These are phyloP conservation scores for Candida manassasensis DNA, from an alignment of 805 yeast genomes.

Conservation along the genomic window DNA sequence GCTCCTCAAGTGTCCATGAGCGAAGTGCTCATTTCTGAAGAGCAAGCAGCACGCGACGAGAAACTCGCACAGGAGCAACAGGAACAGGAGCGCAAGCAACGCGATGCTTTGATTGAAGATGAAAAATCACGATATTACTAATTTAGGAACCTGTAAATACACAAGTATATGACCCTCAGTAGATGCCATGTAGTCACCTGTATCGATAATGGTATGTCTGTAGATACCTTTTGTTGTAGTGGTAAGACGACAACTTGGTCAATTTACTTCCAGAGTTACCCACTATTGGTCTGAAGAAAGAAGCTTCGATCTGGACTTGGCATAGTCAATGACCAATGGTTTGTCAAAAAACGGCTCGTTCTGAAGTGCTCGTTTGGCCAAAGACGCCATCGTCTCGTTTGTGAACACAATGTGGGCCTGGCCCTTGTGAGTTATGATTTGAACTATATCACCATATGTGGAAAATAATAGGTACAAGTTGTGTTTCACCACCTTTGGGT, in stretches of 20 bases:
- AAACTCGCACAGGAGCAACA: not conserved
- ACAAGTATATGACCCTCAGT: no score
- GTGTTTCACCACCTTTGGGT: conserved; percentile 40
- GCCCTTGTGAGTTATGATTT: conserved; percentile 47
- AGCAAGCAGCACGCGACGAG: not conserved
- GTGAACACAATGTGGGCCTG: conserved; percentile 62
- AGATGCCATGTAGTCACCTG: no score
- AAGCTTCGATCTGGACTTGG: conserved; percentile 24
- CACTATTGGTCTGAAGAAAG: no score
- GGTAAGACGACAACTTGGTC: no score
- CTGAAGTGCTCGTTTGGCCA: conserved; percentile 47
- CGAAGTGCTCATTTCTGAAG: not conserved
- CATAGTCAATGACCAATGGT: conserved; percentile 39
- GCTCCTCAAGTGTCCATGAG: not conserved
- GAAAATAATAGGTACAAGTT: conserved; percentile 56
- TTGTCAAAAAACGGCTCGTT: conserved; percentile 51
- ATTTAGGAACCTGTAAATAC: not conserved
- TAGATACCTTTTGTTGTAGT: no score
- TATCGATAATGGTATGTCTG: no score
- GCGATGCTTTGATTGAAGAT: conserved; percentile 1
- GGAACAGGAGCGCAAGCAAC: not conserved
- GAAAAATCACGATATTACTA: conserved; percentile 3
- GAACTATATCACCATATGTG: conserved; percentile 61
- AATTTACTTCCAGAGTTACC: no score
- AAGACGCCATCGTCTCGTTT: conserved; percentile 44